A percentile compares a stretch with the other conserved stretches of the same genome.
These are phyloP conservation scores for Aspergillus persii DNA, from an alignment of 2,329 filamentous ascomycete species.

Conservation along the genomic window DNA sequence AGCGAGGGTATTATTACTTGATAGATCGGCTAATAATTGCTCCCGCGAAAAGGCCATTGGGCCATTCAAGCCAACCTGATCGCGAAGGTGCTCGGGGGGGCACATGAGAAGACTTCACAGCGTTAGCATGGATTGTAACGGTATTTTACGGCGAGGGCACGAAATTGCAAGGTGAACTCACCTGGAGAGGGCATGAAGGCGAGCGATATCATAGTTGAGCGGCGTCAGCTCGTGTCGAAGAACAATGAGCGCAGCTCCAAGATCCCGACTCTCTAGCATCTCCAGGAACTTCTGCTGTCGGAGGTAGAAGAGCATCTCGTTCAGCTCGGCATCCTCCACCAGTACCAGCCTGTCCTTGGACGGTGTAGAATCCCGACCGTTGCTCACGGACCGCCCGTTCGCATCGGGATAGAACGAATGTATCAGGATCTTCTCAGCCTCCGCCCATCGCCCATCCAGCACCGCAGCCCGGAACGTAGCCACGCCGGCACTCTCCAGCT, in stretches of 20 bases:
- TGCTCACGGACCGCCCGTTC: constrained; percentile 43
- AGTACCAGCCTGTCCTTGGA: constrained; percentile 64
- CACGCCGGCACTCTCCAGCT: constrained; percentile 81
- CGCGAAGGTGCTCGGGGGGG: constrained; percentile 70
- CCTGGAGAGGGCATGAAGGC: constrained; percentile 79
- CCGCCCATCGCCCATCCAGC: constrained; percentile 73
- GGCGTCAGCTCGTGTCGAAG: constrained; percentile 85
- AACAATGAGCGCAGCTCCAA: constrained; percentile 73
- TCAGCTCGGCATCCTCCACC: constrained; percentile 69
- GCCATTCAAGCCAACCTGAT: constrained; percentile 81
- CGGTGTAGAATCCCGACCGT: constrained; percentile 23
- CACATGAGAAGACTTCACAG: constrained; percentile 80
- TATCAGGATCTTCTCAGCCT: constrained; percentile 79
- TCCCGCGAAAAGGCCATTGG: constrained; percentile 72
- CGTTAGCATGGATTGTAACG: background rate
- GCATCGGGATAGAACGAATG: constrained; percentile 46
- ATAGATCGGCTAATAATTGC: constrained; percentile 74
- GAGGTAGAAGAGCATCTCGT: constrained; percentile 81
- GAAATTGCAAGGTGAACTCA: constrained; percentile 29
- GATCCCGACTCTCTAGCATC: constrained; percentile 73
- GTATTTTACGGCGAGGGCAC: no score
- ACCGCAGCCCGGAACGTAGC: constrained; percentile 82
- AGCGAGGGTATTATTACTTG: constrained; percentile 56
- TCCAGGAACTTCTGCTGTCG: constrained; percentile 95
- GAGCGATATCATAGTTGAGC: constrained; percentile 71